These are phyloP conservation scores for Fusarium chlamydosporum DNA, from an alignment of 2,329 filamentous ascomycete species.

Conservation along the genomic window DNA sequence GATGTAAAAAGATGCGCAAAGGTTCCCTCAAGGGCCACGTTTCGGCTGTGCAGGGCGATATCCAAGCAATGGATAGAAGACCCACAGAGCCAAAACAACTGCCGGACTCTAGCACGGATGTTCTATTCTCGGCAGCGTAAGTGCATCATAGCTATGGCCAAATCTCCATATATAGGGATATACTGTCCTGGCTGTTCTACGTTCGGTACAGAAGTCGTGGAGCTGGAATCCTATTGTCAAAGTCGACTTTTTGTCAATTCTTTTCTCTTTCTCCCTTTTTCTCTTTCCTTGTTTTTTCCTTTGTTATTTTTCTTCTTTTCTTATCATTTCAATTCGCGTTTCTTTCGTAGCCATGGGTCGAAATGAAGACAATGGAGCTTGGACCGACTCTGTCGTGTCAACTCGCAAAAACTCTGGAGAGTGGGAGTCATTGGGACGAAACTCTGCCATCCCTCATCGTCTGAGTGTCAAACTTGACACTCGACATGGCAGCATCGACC, in stretches of 20 bases:
- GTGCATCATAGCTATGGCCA: not conserved
- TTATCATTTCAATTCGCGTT: not conserved
- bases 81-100: slow-evolving; percentile 6
- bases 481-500: not conserved
- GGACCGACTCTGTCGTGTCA: slow-evolving; percentile 17
- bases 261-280: not conserved
- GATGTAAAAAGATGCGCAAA: not conserved
- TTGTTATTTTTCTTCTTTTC: not conserved
- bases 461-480: slow-evolving; percentile 1
- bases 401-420: slow-evolving; percentile 9
- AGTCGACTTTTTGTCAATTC: slow-evolving; percentile 7
- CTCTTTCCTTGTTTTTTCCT: not conserved
- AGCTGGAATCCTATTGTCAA: slow-evolving; percentile 17
- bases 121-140: not conserved
- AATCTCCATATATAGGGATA: not conserved
- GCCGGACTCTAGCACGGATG: not conserved
- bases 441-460: not conserved
- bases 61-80: not conserved
- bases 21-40: not conserved
- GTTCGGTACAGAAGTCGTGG: slow-evolving; percentile 8
- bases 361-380: not conserved
- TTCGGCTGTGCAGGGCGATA: not conserved
- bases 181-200: no score
- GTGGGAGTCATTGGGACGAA: not conserved
- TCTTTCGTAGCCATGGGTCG: not conserved